Conservation (phyloP, 305 asterid species). For the Rubia peregrina region DNA sequence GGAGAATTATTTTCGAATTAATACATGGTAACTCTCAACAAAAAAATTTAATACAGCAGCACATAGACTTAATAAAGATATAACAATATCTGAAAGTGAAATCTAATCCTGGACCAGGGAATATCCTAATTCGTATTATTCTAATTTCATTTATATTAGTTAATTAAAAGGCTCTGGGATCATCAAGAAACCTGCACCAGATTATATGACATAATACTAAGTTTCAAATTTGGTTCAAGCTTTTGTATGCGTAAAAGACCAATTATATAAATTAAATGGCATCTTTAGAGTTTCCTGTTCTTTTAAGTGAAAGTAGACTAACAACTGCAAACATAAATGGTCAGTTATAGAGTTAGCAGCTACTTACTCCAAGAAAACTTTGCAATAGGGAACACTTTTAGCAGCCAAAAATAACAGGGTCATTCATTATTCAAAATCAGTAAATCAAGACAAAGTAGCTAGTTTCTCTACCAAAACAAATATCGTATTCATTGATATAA, state of each 20-base stretch:
- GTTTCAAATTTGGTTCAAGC: not conserved
- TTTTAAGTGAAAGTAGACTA: not conserved
- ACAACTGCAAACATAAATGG: not conserved
- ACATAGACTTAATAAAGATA: not conserved
- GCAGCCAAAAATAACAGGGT: not conserved
- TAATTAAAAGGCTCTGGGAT: not conserved
- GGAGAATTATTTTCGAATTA: not conserved
- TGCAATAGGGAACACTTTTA: too few relatives aligned
- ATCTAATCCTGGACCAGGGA: not conserved
- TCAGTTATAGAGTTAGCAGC: not conserved
- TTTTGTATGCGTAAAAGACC: not conserved
- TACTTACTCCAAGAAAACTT: not conserved
- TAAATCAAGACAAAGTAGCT: not conserved
- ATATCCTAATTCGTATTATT: too few relatives aligned
- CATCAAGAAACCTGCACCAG: not conserved
- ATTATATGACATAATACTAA: not conserved
- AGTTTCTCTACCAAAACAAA: not conserved
- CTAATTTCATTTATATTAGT: not conserved
- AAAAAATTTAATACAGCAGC: not conserved
- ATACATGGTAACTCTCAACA: not conserved
- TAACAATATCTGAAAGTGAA: constrained; percentile 6
- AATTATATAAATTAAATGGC: not conserved
- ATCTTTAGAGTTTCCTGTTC: not conserved
- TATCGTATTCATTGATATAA: not conserved
- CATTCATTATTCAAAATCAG: not conserved